phyloP scores from a whole-genome alignment of 768 basidiomycete genomes.

The Termitomyces sp. region DNA sequence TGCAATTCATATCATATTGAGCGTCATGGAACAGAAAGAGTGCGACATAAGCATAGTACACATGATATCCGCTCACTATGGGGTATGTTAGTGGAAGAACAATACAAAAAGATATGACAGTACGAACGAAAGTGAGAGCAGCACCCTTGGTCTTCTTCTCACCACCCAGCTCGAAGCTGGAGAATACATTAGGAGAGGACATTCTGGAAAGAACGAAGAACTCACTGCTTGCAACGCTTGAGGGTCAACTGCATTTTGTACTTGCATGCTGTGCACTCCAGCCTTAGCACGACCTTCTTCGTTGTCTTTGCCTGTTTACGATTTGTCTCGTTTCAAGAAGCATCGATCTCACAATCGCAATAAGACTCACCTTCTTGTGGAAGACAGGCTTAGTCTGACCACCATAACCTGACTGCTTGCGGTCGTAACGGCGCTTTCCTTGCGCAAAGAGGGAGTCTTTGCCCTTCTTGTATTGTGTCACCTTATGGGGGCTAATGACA shows the following conservation, averaged over 20 bases:
- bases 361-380: conserved; percentile 89
- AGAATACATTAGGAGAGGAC: background rate
- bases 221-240: conserved; percentile 99
- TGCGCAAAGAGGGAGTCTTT: conserved; percentile 97
- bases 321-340: background rate
- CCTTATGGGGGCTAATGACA: conserved; percentile 86
- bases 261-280: conserved; percentile 98
- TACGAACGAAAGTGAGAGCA: conserved; percentile 87
- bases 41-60: conserved; percentile 16
- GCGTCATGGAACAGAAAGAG: conserved; percentile 7
- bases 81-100: background rate
- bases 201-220: background rate
- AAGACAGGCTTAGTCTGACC: conserved; percentile 99
- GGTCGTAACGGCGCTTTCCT: conserved; percentile 99
- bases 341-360: background rate
- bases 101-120: background rate
- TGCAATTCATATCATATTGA: conserved; percentile 19
- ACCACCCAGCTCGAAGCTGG: conserved; percentile 97
- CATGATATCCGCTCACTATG: conserved; percentile 14
- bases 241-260: conserved; percentile 95
- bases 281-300: conserved; percentile 97
- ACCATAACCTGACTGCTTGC: conserved; percentile 98
- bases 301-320: conserved; percentile 83
- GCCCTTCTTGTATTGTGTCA: conserved; percentile 99
- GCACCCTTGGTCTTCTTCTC: conserved; percentile 99